Evolutionary conservation across 305 asterid species (phyloP).

Genomic region (Ajuga reptans): DNA sequence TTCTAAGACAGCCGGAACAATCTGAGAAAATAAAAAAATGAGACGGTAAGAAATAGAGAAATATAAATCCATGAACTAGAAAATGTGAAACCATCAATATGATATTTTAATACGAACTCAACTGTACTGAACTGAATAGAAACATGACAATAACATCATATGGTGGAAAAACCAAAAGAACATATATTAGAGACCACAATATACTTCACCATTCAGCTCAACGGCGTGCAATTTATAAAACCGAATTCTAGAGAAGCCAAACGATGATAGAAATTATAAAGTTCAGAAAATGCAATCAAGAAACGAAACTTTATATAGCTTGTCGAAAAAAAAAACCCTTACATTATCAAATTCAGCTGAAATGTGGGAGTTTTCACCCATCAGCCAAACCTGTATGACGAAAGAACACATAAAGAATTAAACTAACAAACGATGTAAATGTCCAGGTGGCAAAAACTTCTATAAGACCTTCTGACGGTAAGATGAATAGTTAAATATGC

Average conservation of each 20-base stretch:
- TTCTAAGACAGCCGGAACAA: constrained; percentile 86
- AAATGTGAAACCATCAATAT: too few species aligned
- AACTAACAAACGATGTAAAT: background rate
- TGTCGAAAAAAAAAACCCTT: constrained; percentile 36
- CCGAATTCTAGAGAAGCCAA: background rate
- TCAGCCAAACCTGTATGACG: constrained; percentile 77
- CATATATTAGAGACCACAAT: too few species aligned
- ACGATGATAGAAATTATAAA: background rate
- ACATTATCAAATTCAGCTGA: constrained; percentile 85
- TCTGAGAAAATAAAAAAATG: constrained; percentile 39
- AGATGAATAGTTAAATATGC: too few species aligned
- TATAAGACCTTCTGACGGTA: too few species aligned
- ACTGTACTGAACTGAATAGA: too few species aligned
- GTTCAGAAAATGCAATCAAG: background rate
- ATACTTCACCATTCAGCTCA: too few species aligned
- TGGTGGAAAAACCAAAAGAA: too few species aligned
- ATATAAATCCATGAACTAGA: background rate
- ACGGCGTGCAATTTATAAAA: too few species aligned
- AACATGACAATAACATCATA: too few species aligned
- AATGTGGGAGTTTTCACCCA: constrained; percentile 95
- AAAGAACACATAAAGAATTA: background rate
- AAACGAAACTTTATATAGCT: background rate
- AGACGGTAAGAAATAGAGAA: background rate
- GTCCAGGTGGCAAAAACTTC: background rate
- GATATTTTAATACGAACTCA: too few species aligned